phyloP scores from a whole-genome alignment of 2,329 filamentous ascomycete species.

The Aspergillus calidoustus region DNA sequence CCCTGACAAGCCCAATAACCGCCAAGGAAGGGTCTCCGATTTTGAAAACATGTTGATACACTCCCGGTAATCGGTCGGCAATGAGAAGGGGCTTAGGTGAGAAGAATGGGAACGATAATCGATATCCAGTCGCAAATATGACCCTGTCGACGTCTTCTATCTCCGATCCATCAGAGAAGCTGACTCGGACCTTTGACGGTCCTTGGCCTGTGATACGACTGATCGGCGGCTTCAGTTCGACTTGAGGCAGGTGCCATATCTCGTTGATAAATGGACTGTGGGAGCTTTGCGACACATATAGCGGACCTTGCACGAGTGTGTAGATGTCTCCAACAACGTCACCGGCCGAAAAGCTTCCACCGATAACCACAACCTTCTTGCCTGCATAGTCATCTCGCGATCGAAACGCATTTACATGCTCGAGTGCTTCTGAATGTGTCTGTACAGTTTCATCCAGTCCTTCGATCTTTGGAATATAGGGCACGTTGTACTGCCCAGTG shows the following conservation, averaged over 20 bases:
- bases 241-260: slow-evolving; percentile 32
- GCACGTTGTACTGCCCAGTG: slow-evolving; percentile 48
- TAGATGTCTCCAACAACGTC: slow-evolving; percentile 34
- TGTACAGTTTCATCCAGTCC: slow-evolving; percentile 40
- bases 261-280: slow-evolving; percentile 26
- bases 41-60: slow-evolving; percentile 39
- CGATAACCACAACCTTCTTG: slow-evolving; percentile 36
- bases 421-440: slow-evolving; percentile 37
- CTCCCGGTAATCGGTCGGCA: slow-evolving; percentile 30
- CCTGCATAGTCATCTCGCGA: slow-evolving; percentile 41
- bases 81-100: slow-evolving; percentile 24
- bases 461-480: slow-evolving; percentile 42
- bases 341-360: slow-evolving; percentile 35
- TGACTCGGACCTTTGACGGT: slow-evolving; percentile 8
- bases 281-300: slow-evolving; percentile 30
- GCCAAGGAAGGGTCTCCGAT: slow-evolving; percentile 35
- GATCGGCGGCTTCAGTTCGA: slow-evolving; percentile 29
- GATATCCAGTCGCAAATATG: slow-evolving; percentile 38
- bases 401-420: slow-evolving; percentile 45
- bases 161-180: slow-evolving; percentile 29
- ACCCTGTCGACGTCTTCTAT: slow-evolving; percentile 31
- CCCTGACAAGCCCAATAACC: slow-evolving; percentile 35
- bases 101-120: slow-evolving; percentile 37
- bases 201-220: slow-evolving; percentile 14
- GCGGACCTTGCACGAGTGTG: slow-evolving; percentile 27